phyloP scores from a whole-genome alignment of 2,329 filamentous ascomycete species.

The Hysterium pulicare region DNA sequence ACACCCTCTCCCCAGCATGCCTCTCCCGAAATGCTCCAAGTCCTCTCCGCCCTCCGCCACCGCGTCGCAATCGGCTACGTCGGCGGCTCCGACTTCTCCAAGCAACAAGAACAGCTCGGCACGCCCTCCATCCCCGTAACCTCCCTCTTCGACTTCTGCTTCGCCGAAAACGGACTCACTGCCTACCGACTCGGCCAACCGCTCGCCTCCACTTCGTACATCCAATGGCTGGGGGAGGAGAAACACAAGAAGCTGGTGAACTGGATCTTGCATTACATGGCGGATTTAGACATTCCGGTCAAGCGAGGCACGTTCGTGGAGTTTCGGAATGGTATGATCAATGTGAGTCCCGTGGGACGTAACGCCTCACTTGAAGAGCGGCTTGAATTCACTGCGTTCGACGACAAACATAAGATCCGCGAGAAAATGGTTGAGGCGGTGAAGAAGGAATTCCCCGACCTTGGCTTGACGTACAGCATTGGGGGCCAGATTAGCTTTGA shows the following conservation, averaged over 20 bases:
- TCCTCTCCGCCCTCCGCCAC: slow-evolving; percentile 76
- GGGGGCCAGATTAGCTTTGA: slow-evolving; percentile 98
- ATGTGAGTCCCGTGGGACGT: slow-evolving; percentile 77
- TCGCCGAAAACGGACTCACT: slow-evolving; percentile 92
- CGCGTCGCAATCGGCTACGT: slow-evolving; percentile 90
- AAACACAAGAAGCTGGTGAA: slow-evolving; percentile 75
- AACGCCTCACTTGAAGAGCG: slow-evolving; percentile 82
- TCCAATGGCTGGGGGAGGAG: slow-evolving; percentile 83
- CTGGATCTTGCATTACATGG: slow-evolving; percentile 75
- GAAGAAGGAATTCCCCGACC: slow-evolving; percentile 75
- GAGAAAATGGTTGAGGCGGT: slow-evolving; percentile 72
- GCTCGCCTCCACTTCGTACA: slow-evolving; percentile 80
- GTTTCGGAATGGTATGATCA: slow-evolving; percentile 91
- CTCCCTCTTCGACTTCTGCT: slow-evolving; percentile 93
- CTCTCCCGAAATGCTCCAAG: slow-evolving; percentile 75
- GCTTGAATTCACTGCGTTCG: slow-evolving; percentile 76
- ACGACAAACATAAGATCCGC: slow-evolving; percentile 73
- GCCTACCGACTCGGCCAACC: slow-evolving; percentile 79
- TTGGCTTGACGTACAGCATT: slow-evolving; percentile 89
- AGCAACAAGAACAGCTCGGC: slow-evolving; percentile 96
- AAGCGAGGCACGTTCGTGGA: slow-evolving; percentile 84
- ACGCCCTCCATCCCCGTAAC: slow-evolving; percentile 64
- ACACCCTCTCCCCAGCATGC: slow-evolving; percentile 50
- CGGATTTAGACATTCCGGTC: slow-evolving; percentile 77
- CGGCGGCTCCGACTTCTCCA: slow-evolving; percentile 84